Percentiles rank a stretch among this genome's conserved stretches.
These are phyloP conservation scores for Tephrocybe sp. DNA, from an alignment of 768 basidiomycete species.

Conservation along the genomic window DNA sequence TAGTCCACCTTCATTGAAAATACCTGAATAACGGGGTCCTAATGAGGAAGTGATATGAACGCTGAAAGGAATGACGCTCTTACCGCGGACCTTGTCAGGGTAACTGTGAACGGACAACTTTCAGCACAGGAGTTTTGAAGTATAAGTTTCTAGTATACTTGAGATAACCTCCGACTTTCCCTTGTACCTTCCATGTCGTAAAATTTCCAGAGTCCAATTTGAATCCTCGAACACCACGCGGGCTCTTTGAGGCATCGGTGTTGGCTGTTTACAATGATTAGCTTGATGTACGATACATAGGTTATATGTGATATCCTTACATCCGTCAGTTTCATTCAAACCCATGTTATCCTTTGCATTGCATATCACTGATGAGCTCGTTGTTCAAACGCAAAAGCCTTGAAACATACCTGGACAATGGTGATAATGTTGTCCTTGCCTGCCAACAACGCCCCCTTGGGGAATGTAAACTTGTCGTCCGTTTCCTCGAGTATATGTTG, in stretches of 20 bases:
- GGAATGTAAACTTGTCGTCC: conserved; percentile 65
- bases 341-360: conserved; percentile 77
- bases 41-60: neutral
- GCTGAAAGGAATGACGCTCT: neutral
- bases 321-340: conserved; percentile 53
- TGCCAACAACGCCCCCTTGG: conserved; percentile 44
- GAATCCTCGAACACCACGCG: conserved; percentile 79
- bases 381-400: neutral
- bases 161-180: conserved; percentile 70
- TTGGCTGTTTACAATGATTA: conserved; percentile 23
- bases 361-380: neutral
- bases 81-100: conserved; percentile 62
- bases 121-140: neutral
- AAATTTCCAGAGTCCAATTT: conserved; percentile 61
- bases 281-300: neutral
- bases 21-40: conserved; percentile 25
- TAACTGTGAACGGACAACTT: conserved; percentile 42
- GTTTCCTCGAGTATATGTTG: conserved; percentile 58
- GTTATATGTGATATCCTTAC: conserved; percentile 27
- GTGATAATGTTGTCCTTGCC: conserved; percentile 74
- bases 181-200: conserved; percentile 68
- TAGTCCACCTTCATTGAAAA: conserved; percentile 72
- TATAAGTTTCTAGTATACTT: conserved; percentile 35
- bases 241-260: conserved; percentile 61
- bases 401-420: conserved; percentile 59